Base-by-base conservation (phyloP, 352 stramenopile genomes). In the Pythium vanterpoolii region DNA sequence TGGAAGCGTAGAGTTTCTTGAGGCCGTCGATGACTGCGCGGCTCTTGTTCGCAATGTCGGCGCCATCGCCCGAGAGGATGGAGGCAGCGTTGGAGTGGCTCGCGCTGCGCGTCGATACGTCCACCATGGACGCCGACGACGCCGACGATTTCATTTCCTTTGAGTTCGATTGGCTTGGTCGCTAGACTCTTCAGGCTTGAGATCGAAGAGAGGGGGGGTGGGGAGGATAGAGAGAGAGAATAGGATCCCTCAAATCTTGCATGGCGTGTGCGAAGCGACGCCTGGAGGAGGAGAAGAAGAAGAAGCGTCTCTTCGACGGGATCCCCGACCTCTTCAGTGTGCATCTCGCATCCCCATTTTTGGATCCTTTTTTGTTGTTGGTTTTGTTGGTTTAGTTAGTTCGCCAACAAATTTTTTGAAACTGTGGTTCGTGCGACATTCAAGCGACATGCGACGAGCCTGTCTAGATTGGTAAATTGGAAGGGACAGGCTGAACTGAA, bases 1-100 rank as follows among this genome's bases (percentile, higher is more conserved):
- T 92, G 46, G 39, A 68, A 7, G 76, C 55, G 66, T 92, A 95
- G 6, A 95, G 68, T 44, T 86, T 86, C 72, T 95, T 91, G 61
- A 93, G 77, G 0, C 79, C 78, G 45, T 91, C 77, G 54, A 86
- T 90, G 5, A 93, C 81, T 8, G 75, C 72, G 31, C 80, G 81
- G 64, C 80, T 91, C 36, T 79, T 86, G 24, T 59, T 63, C 24
- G 75, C 80, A 52, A 92, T 90, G 34, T 92, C 80, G 13, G 69
- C 69, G 30, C 77, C 78, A 43, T 90, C 82, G n/a, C 68, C 75
- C 5, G 56, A 54, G 10, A 89, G 73, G 33, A 87, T 60, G 5
- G 67, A 71, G 2, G 61, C 50, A 8, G 42, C 36, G 11, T 55
- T 38, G 4, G 42, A 33, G 13, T 16, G 2, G 39, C 44, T 66